Evolutionary conservation across 2,329 filamentous ascomycete species (phyloP), one percentile per base, ranked within the genome.

Genomic region (Aspergillus novoparasiticus): DNA sequence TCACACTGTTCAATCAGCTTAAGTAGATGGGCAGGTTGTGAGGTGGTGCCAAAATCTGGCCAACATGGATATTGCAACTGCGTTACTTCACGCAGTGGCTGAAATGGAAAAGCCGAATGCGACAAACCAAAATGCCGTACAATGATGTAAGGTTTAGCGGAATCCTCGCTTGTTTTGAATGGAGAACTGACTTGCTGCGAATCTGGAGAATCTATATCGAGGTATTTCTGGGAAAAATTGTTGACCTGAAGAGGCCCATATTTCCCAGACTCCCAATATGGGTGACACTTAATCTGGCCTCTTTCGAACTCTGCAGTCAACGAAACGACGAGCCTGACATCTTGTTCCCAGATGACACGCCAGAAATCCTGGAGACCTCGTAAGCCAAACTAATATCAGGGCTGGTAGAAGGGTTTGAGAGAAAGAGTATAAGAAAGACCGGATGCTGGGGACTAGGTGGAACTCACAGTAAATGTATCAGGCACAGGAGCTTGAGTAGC

Each of bases 321-420:
- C 90, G 97, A 98, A 67, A 98, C 94, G 65, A 99, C 90, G 30
- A 98, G 92, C 58, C 94, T 90, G 4, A 96, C 90, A 74, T 98
- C 94, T 77, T 98, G 92, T 75, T 98, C 94, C 95, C 95, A 99
- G 34, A 98, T 85, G 12, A 97, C 90, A 64, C 93, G 94, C 95
- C 95, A 99, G 75, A 99, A 99, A 77, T 99, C 95, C 92, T 95
- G 69, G 3, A 57, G 36, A 9, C 53, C 43, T 57, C 36, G 57
- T 65, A 48, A 41, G 66, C 23, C 36, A 23, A 57, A 62, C 3
- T 30, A 51, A 34, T 39, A 23, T 12, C 46, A 10, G 16, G 11
- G n/a, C 12, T 8, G 39, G 3, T 16, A 56, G 12, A 41, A 41
- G 3, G 36, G 6, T 26, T 34, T 19, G n/a, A n/a, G 23, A 26